Conservation (phyloP, 768 basidiomycete genomes). For the Russula lepida region DNA sequence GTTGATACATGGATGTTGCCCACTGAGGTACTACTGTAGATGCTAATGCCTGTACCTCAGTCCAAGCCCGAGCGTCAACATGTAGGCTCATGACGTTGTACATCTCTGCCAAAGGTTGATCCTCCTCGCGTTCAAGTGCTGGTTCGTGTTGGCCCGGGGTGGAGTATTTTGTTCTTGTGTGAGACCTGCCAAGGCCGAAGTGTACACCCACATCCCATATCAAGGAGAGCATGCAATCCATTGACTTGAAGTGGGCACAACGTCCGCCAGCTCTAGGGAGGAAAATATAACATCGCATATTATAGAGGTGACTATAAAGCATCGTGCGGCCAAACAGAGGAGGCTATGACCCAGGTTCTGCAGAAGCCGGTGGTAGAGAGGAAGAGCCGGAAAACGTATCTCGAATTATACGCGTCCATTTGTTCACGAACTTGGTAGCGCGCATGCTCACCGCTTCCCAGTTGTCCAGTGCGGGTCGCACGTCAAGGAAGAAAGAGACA, state of each 20-base stretch:
- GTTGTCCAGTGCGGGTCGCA: conserved; percentile 85
- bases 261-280: neutral
- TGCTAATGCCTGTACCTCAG: too few relatives aligned
- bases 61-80: too few relatives aligned
- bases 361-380: conserved; percentile 18
- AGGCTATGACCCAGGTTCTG: neutral
- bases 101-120: too few relatives aligned
- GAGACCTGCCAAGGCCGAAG: too few relatives aligned
- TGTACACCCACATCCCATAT: too few relatives aligned
- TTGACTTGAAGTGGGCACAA: neutral
- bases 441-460: conserved; percentile 94
- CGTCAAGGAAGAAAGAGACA: conserved; percentile 88
- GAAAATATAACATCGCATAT: neutral
- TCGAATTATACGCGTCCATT: conserved; percentile 22
- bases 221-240: neutral
- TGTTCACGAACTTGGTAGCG: conserved; percentile 44
- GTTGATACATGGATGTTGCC: too few relatives aligned
- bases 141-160: too few relatives aligned
- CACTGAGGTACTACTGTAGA: too few relatives aligned
- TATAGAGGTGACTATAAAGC: neutral
- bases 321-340: neutral
- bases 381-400: conserved; percentile 12
- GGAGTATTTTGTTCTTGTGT: too few relatives aligned
- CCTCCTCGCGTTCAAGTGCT: too few relatives aligned
- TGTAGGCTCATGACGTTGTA: too few relatives aligned